A percentile compares a stretch with the other conserved stretches of the same genome.
Evolutionary conservation across 1,284 basidiomycete genomes (phyloP).

Genomic region (Ustilago vetiveriae): DNA sequence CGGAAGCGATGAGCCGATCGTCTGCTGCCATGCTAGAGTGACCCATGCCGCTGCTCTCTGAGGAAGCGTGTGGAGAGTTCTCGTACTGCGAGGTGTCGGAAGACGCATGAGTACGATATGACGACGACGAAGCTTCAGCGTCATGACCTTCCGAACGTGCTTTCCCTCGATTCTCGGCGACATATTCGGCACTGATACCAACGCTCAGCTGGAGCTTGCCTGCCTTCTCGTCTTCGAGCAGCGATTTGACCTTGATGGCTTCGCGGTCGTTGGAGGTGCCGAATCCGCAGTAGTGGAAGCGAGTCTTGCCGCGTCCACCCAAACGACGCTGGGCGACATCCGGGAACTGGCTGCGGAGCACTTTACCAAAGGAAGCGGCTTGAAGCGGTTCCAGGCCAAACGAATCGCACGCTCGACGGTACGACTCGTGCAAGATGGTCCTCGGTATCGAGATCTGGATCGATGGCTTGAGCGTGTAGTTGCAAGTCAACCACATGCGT

Average conservation of each 20-base stretch:
- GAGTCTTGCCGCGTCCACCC: conserved; percentile 49
- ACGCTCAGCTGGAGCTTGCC: conserved; percentile 48
- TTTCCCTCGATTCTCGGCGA: conserved; percentile 20
- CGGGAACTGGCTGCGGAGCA: conserved; percentile 47
- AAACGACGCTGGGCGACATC: conserved; percentile 45
- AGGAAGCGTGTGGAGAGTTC: conserved; percentile 26
- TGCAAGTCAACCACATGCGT: conserved; percentile 50
- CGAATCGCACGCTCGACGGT: conserved; percentile 45
- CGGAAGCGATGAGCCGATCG: conserved; percentile 39
- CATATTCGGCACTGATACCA: conserved; percentile 41
- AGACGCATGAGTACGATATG: conserved; percentile 11
- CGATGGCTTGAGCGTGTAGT: conserved; percentile 50
- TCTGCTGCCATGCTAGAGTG: conserved; percentile 14
- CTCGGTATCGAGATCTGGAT: conserved; percentile 53
- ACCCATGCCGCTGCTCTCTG: conserved; percentile 17
- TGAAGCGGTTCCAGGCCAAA: conserved; percentile 46
- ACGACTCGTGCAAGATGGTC: conserved; percentile 51
- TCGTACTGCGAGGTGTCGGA: conserved; percentile 26
- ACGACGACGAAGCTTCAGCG: conserved; percentile 22
- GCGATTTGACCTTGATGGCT: conserved; percentile 46
- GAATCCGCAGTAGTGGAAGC: conserved; percentile 53
- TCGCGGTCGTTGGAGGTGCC: conserved; percentile 50
- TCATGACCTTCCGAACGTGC: conserved; percentile 31
- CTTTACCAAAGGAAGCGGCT: conserved; percentile 51
- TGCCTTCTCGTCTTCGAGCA: conserved; percentile 49